phyloP scores from a whole-genome alignment of 306 rosid species.

The Cyclanthera cordifolia region DNA sequence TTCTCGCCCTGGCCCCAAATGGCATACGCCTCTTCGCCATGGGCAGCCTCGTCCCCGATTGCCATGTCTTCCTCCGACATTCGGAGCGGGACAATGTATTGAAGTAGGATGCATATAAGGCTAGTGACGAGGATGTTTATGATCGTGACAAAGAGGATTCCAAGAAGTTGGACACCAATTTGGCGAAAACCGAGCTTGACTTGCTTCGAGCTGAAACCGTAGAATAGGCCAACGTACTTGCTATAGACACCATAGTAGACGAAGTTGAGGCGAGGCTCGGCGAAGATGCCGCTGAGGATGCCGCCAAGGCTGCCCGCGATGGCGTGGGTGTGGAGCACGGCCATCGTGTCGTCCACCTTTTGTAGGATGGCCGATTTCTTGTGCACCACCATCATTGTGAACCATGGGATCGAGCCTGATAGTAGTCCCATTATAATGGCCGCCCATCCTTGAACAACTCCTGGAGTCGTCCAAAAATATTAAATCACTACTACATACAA shows the following conservation, averaged over 20 bases:
- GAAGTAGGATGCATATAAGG: slow-evolving; percentile 17
- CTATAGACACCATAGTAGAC: slow-evolving; percentile 3
- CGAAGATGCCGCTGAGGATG: slow-evolving; percentile 25
- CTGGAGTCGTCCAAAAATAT: not conserved
- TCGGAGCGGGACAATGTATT: slow-evolving; percentile 25
- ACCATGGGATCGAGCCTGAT: slow-evolving; percentile 38
- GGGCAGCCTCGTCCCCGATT: slow-evolving; percentile 37
- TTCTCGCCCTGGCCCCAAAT: slow-evolving; percentile 39
- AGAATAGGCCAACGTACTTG: slow-evolving; percentile 22
- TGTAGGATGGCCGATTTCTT: slow-evolving; percentile 26
- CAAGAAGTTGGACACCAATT: slow-evolving; percentile 18
- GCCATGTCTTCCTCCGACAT: slow-evolving; percentile 34
- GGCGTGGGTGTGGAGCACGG: slow-evolving; percentile 39
- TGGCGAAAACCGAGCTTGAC: slow-evolving; percentile 20
- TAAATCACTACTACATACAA: no score
- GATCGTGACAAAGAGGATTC: slow-evolving; percentile 14
- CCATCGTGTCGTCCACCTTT: slow-evolving; percentile 42
- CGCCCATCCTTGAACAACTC: slow-evolving; percentile 42
- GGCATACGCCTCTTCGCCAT: slow-evolving; percentile 37
- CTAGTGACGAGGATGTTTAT: slow-evolving; percentile 25
- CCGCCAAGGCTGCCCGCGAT: slow-evolving; percentile 35
- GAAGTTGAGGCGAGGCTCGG: slow-evolving; percentile 21
- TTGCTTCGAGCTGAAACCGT: slow-evolving; percentile 15
- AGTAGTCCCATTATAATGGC: slow-evolving; percentile 30
- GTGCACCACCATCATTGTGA: slow-evolving; percentile 37